phyloP scores from a whole-genome alignment of 2,329 filamentous ascomycete species.

The Orbilia blumenaviensis region DNA sequence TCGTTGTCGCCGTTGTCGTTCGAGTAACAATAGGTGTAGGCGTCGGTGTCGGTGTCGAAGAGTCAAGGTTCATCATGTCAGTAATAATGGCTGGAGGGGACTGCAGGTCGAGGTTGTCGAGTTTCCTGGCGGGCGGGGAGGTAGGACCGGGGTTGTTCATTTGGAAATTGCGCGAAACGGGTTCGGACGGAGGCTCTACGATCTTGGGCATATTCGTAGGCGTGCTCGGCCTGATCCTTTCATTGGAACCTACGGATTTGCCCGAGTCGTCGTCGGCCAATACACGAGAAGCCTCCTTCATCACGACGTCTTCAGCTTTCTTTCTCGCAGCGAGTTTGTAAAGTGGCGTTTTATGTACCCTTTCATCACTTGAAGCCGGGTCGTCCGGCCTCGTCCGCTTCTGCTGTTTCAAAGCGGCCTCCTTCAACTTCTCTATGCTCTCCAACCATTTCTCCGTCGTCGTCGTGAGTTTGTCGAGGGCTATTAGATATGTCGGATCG shows the following conservation, averaged over 20 bases:
- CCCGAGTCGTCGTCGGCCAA: conserved; percentile 40
- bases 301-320: conserved; percentile 54
- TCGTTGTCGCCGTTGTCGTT: no score
- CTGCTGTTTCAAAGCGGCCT: conserved; percentile 37
- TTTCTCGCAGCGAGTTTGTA: conserved; percentile 51
- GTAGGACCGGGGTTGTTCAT: neutral
- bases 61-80: conserved; percentile 19
- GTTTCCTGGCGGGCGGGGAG: conserved; percentile 6
- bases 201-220: conserved; percentile 32
- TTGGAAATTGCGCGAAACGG: neutral
- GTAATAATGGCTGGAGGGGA: neutral
- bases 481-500: conserved; percentile 26
- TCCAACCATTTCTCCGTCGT: conserved; percentile 44
- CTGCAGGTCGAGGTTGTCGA: conserved; percentile 10
- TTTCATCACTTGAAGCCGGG: conserved; percentile 48
- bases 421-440: conserved; percentile 42
- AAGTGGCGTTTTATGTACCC: conserved; percentile 54
- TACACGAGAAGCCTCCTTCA: conserved; percentile 48
- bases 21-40: neutral
- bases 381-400: conserved; percentile 18
- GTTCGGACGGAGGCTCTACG: neutral
- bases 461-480: conserved; percentile 46
- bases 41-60: no score
- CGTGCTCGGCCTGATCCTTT: conserved; percentile 46
- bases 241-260: conserved; percentile 45